These are phyloP conservation scores for Kappamyces sp. DNA, from an alignment of 192 early-diverging fungal genomes.

Conservation along the genomic window DNA sequence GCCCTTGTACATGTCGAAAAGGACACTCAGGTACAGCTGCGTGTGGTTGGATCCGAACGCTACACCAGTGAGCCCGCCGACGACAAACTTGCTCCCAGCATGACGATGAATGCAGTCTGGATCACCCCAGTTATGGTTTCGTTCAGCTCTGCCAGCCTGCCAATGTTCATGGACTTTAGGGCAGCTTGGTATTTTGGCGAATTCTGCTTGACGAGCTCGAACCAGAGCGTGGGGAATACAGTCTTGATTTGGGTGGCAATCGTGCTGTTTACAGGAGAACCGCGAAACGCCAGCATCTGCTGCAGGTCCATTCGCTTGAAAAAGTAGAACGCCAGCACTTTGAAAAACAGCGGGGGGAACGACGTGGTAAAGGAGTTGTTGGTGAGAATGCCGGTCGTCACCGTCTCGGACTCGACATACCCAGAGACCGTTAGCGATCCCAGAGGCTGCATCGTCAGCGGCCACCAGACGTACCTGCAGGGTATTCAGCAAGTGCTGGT, in stretches of 20 bases:
- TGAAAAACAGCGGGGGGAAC: constrained; percentile 25
- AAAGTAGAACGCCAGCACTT: constrained; percentile 30
- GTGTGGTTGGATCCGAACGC: constrained; percentile 6
- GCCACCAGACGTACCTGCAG: too few relatives aligned
- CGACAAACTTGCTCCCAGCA: constrained; percentile 12
- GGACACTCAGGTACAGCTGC: neutral
- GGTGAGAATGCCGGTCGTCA: constrained; percentile 35
- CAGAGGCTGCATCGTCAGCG: constrained; percentile 21
- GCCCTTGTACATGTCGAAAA: constrained; percentile 20
- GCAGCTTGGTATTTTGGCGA: neutral
- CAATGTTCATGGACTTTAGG: neutral
- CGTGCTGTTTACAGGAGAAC: neutral
- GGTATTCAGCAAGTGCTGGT: too few relatives aligned
- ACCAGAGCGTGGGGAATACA: constrained; percentile 1
- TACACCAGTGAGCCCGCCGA: constrained; percentile 15
- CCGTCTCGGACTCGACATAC: constrained; percentile 27
- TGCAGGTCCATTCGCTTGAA: constrained; percentile 4
- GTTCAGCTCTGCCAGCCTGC: constrained; percentile 6
- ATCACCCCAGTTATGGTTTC: constrained; percentile 12
- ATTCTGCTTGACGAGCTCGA: constrained; percentile 6
- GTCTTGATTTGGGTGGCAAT: constrained; percentile 1
- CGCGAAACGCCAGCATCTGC: constrained; percentile 2
- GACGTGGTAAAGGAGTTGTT: constrained; percentile 16
- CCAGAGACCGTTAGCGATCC: constrained; percentile 9
- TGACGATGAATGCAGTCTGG: constrained; percentile 11